Conservation (phyloP, 192 early-diverging fungal species). For the Chytriomyces confervae region DNA sequence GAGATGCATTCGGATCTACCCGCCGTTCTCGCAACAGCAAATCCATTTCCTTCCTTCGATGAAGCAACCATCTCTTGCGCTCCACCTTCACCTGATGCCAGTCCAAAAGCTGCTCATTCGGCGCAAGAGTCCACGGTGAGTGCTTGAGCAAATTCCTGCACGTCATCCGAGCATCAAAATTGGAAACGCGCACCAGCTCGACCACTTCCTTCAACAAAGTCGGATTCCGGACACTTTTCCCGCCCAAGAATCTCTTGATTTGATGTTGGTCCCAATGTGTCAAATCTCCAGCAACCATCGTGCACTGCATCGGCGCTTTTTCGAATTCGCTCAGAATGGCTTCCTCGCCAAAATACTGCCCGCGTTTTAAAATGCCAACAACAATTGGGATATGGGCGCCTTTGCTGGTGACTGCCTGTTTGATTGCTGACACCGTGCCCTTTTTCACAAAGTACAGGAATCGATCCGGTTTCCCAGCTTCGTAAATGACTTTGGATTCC, state of each 20-base stretch:
- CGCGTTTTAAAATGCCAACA: slow-evolving; percentile 27
- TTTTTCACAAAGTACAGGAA: slow-evolving; percentile 39
- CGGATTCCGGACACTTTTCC: not conserved
- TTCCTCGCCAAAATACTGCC: slow-evolving; percentile 51
- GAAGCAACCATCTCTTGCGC: slow-evolving; percentile 19
- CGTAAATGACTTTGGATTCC: slow-evolving; percentile 29
- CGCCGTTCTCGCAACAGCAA: slow-evolving; percentile 34
- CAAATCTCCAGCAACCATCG: slow-evolving; percentile 33
- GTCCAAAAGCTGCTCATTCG: slow-evolving; percentile 20
- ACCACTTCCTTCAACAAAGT: not conserved
- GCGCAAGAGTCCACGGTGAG: not conserved
- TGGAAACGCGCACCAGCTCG: slow-evolving; percentile 32
- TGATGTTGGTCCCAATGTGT: not conserved
- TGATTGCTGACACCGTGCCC: slow-evolving; percentile 35
- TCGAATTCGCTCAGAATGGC: slow-evolving; percentile 25
- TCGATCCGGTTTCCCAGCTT: slow-evolving; percentile 28
- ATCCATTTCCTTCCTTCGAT: slow-evolving; percentile 24
- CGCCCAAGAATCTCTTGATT: not conserved
- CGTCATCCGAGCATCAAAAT: slow-evolving; percentile 35
- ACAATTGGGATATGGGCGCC: slow-evolving; percentile 14
- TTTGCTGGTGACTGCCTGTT: not conserved
- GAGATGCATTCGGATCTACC: slow-evolving; percentile 36
- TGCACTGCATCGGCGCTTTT: not conserved
- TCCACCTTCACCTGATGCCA: slow-evolving; percentile 10
- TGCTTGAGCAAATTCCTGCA: slow-evolving; percentile 19